Base-by-base conservation (phyloP, 768 basidiomycete genomes). In the Galerina marginata region DNA sequence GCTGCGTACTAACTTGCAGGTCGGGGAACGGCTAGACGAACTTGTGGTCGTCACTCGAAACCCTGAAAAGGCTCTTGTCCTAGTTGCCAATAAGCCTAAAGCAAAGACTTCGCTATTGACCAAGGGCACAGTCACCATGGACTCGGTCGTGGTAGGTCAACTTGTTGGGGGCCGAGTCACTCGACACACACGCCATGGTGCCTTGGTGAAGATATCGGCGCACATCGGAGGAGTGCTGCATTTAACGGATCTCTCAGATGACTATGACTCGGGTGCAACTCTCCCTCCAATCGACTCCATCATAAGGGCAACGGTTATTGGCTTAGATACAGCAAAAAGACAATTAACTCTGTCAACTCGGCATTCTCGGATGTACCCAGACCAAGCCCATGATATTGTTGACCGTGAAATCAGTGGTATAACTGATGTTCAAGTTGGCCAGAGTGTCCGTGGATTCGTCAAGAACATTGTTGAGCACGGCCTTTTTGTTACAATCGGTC, bases 11-110 rank as follows among this genome's bases (percentile, higher is more conserved):
- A 72, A 77, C 7, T 75, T 98, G 49, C 86, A 89, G 64, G 76
- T 79, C 7, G 93, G 92, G 10, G 90, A 92, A 47, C 79, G 78
- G 47, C 72, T 98, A 29, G 80, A 87, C 10, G 90, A 92, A 50
- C 80, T 99, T 16, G 86, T 92, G 6, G 92, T 99, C n/a, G 91
- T 95, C 23, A 90, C 92, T 9, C 91, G 92, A 64, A 95, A 93
- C 69, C 81, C 86, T 7, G 93, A 92, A 66, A 93, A 92, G 67
- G 86, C 88, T 9, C 83, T 98, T 63, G 90, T 97, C 61, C 88
- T 97, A 62, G 92, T 95, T 37, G 89, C 90, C 51, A 89, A 84
- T 66, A 83, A 83, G 63, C 88, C 89, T 1, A 88, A 88, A 70
- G 75, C 79, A 40, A 86, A 83, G 65, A 75, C 78, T 29, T 65